A percentile compares a stretch with the other conserved stretches of the same genome.
These are phyloP conservation scores for Eleusine coracana DNA, from an alignment of 176 grass and related monocot genomes.

Conservation along the genomic window DNA sequence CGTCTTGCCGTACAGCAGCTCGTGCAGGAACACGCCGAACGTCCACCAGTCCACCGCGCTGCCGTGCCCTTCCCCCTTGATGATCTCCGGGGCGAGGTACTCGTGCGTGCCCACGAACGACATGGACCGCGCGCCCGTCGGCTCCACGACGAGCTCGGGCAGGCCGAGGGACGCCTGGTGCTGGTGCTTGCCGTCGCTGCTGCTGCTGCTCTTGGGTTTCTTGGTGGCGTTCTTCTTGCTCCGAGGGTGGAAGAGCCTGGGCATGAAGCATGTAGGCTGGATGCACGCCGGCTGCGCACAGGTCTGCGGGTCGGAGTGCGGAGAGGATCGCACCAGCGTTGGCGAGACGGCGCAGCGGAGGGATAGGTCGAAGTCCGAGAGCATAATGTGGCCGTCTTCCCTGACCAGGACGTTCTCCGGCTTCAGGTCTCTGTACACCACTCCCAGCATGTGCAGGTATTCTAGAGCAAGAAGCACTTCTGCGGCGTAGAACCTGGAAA, in stretches of 20 bases:
- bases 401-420: conserved; percentile 72
- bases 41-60: conserved; percentile 87
- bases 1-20: conserved; percentile 74
- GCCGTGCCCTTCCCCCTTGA: conserved; percentile 77
- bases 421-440: conserved; percentile 74
- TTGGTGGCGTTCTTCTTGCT: conserved; percentile 50
- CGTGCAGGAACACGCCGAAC: conserved; percentile 71
- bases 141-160: conserved; percentile 68
- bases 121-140: conserved; percentile 62
- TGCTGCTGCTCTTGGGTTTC: conserved; percentile 17
- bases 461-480: conserved; percentile 71
- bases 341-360: conserved; percentile 64
- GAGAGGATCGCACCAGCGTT: conserved; percentile 52
- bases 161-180: conserved; percentile 20
- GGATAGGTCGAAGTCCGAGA: conserved; percentile 74
- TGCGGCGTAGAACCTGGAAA: conserved; percentile 61
- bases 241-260: conserved; percentile 56
- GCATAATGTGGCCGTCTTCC: conserved; percentile 74
- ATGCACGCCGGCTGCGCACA: conserved; percentile 65
- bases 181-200: conserved; percentile 4
- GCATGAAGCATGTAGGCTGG: conserved; percentile 75
- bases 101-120: conserved; percentile 76
- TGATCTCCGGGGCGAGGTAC: conserved; percentile 74
- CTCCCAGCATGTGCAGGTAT: conserved; percentile 74
- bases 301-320: conserved; percentile 35